These are phyloP conservation scores for Candida loeiensis DNA, from an alignment of 805 yeast genomes.

Conservation along the genomic window DNA sequence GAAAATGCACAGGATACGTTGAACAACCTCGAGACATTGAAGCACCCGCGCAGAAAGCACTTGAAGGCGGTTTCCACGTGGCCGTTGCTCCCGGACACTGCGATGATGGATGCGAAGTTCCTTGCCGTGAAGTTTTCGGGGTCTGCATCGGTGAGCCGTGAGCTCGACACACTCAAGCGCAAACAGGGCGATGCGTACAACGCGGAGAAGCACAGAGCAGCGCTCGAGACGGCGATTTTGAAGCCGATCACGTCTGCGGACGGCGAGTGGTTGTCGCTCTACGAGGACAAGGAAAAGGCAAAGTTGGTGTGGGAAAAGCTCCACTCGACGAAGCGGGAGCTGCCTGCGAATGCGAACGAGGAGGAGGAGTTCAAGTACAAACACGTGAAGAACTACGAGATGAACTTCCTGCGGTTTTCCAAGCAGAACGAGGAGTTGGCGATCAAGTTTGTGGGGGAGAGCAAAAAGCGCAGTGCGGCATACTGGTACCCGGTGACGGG, in stretches of 20 bases:
- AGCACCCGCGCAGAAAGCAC: constrained; percentile 76
- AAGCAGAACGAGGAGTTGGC: constrained; percentile 62
- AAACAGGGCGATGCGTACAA: constrained; percentile 27
- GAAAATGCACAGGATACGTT: constrained; percentile 52
- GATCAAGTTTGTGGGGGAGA: constrained; percentile 49
- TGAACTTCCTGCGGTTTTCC: constrained; percentile 49
- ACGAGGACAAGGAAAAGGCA: constrained; percentile 28
- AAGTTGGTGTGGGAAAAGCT: constrained; percentile 23
- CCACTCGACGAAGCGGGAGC: constrained; percentile 42
- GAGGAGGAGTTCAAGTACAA: constrained; percentile 53
- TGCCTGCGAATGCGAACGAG: constrained; percentile 42
- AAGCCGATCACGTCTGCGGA: constrained; percentile 70
- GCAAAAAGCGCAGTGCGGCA: constrained; percentile 51
- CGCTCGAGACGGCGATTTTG: constrained; percentile 59
- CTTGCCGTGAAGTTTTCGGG: constrained; percentile 61
- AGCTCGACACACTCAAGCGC: constrained; percentile 26
- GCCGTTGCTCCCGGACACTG: constrained; percentile 85
- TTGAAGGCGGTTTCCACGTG: constrained; percentile 73
- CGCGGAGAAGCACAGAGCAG: constrained; percentile 31
- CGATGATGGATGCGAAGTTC: constrained; percentile 80
- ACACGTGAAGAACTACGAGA: constrained; percentile 77
- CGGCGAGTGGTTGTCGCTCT: constrained; percentile 71
- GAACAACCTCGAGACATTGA: constrained; percentile 39
- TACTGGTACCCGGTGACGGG: constrained; percentile 76
- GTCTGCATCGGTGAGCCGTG: constrained; percentile 48